phyloP scores from a whole-genome alignment of 345 rosid species.

The Pugionium dolabratum region DNA sequence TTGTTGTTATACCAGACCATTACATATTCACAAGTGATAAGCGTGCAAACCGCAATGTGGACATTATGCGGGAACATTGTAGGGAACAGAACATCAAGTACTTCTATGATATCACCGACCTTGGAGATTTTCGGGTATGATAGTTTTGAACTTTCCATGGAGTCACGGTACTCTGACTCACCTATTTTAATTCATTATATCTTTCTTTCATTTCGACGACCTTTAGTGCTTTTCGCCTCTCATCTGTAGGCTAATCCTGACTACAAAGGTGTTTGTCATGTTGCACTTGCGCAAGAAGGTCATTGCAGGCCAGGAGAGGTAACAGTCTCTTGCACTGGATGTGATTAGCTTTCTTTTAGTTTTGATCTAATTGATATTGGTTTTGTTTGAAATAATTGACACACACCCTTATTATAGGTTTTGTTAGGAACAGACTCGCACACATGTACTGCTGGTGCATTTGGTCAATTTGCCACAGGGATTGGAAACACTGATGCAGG shows the following conservation, averaged over 20 bases:
- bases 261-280: slow-evolving; percentile 97
- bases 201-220: not conserved
- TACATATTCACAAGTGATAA: slow-evolving; percentile 89
- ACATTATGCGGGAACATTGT: slow-evolving; percentile 91
- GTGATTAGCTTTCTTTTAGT: not conserved
- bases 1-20: slow-evolving; percentile 95
- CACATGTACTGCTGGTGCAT: slow-evolving; percentile 98
- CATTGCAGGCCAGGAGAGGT: slow-evolving; percentile 99
- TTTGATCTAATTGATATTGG: slow-evolving; percentile 3
- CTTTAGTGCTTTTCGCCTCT: slow-evolving; percentile 3
- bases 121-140: slow-evolving; percentile 77
- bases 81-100: slow-evolving; percentile 84
- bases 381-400: slow-evolving; percentile 3
- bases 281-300: slow-evolving; percentile 99
- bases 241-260: slow-evolving; percentile 83
- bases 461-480: slow-evolving; percentile 98
- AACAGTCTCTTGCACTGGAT: slow-evolving; percentile 6
- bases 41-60: slow-evolving; percentile 95
- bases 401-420: slow-evolving; percentile 54
- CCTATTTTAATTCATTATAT: not conserved
- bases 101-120: slow-evolving; percentile 92
- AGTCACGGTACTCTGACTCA: not conserved
- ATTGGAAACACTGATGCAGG: slow-evolving; percentile 99
- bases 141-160: slow-evolving; percentile 5
- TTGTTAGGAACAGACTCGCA: slow-evolving; percentile 93